phyloP scores from a whole-genome alignment of 2,329 filamentous ascomycete species.

The Aspergillus intermedius region DNA sequence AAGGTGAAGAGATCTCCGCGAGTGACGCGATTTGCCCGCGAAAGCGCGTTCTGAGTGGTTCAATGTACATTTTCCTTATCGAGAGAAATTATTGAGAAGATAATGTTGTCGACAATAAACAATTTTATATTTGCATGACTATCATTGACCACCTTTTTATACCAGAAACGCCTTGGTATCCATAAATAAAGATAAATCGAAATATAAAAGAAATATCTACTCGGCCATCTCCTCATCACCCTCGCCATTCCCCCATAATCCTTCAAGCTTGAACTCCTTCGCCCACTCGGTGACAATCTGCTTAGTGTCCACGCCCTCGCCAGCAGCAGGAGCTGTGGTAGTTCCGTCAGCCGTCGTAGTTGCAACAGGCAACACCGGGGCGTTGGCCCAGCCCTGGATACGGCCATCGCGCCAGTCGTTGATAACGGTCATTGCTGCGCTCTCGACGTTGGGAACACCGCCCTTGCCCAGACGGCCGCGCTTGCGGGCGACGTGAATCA shows the following conservation, averaged over 20 bases:
- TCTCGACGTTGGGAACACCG: conserved; percentile 79
- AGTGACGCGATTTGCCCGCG: neutral
- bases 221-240: conserved; percentile 37
- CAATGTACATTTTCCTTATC: neutral
- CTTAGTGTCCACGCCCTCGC: conserved; percentile 59
- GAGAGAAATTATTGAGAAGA: neutral
- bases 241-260: conserved; percentile 69
- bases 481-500: conserved; percentile 92
- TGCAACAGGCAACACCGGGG: conserved; percentile 58
- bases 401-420: conserved; percentile 96
- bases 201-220: conserved; percentile 20
- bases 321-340: conserved; percentile 22
- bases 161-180: conserved; percentile 23
- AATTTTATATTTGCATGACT: neutral
- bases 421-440: conserved; percentile 86
- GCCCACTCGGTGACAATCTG: conserved; percentile 89
- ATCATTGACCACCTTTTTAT: neutral
- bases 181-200: conserved; percentile 20
- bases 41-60: neutral
- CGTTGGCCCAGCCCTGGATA: conserved; percentile 85
- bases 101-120: neutral
- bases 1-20: conserved; percentile 1
- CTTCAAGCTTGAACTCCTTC: conserved; percentile 90
- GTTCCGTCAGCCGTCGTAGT: conserved; percentile 31
- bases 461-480: conserved; percentile 81